Conservation (phyloP, 1,284 basidiomycete species). For the Sphagnurus paluster region DNA sequence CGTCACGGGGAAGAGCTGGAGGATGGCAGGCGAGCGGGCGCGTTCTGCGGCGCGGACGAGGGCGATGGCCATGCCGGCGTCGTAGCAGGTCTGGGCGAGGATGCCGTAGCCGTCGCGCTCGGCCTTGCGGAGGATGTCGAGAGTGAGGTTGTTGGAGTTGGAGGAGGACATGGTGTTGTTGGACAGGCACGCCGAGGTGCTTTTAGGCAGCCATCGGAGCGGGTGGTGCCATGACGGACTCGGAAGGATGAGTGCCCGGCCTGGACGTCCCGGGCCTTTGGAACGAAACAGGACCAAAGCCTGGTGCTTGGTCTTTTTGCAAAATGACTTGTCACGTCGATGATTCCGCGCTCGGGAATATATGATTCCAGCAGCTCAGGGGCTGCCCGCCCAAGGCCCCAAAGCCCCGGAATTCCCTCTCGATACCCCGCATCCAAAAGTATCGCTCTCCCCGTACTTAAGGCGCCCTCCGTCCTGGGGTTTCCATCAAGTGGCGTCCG, state of each 20-base stretch:
- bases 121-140: slow-evolving; percentile 42
- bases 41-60: slow-evolving; percentile 49
- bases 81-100: slow-evolving; percentile 47
- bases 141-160: slow-evolving; percentile 37
- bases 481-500: background rate
- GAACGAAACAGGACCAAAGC: background rate
- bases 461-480: background rate
- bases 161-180: background rate
- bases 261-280: background rate
- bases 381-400: too few relatives aligned
- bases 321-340: too few relatives aligned
- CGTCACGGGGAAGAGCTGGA: slow-evolving; percentile 48
- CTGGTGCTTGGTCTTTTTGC: background rate
- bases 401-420: too few relatives aligned
- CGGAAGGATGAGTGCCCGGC: background rate
- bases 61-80: slow-evolving; percentile 44
- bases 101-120: slow-evolving; percentile 47
- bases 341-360: too few relatives aligned
- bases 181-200: background rate
- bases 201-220: background rate
- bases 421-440: too few relatives aligned
- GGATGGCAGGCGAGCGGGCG: slow-evolving; percentile 43
- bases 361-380: too few relatives aligned
- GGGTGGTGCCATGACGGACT: background rate
- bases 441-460: too few relatives aligned